Evolutionary conservation across 2,329 filamentous ascomycete species (phyloP), one percentile per base, ranked within the genome.

Genomic region (Arthrobotrys musiformis): DNA sequence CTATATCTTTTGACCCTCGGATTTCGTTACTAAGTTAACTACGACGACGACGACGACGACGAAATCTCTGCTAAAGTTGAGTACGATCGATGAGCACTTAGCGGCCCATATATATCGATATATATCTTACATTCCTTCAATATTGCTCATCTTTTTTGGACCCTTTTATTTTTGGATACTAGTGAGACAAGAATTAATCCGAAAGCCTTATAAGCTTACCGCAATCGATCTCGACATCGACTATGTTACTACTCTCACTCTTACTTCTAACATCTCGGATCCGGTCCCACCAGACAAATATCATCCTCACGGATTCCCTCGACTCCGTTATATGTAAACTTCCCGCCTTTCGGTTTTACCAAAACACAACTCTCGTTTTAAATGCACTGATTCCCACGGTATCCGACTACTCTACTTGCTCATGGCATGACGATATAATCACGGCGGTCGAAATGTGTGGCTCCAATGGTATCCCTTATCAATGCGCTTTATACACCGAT

Each of bases 401-500:
- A 11, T 6, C 28, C 6, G 58, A 52, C 15, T 40, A 54, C 30
- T 70, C 73, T 6, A 61, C 60, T 1, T 77, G 64, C 30, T 66
- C 66, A 5, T 66, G 58, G 73, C 58, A 77, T 22, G 64, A 66
- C 22, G 60, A 40, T n/a, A 4, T 56, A 26, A 48, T 77, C 15
- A 67, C 28, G 7, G 19, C 52, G 1, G 60, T 67, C 15, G 58
- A 77, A 52, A 77, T 77, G 24, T 77, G 73, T 44, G 66, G 73
- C 17, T 30, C 50, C 1, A n/a, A 52, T 9, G 50, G 61, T 19
- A 40, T 24, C 8, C 61, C 73, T n/a, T 77, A 77, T 33, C 73
- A 62, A 61, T 77, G 54, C 54, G 73, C 22, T 8, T n/a, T 77
- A 19, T 77, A 77, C 33, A 64, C 26, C 19, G 73, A 77, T n/a